Conservation (phyloP, 805 yeast genomes). For the Novakomyces olei region DNA sequence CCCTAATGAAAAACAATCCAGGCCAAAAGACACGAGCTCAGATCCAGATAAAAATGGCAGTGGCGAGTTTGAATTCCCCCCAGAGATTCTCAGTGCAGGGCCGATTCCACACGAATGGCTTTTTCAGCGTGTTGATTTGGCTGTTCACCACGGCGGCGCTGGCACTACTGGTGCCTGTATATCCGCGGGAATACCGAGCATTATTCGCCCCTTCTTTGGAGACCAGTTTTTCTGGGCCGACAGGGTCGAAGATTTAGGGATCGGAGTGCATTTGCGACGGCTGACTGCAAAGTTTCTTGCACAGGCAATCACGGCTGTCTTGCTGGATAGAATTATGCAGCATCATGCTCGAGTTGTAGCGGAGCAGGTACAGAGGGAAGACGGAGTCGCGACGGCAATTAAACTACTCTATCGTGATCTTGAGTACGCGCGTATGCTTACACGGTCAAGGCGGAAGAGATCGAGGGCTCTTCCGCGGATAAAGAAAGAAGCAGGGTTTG, state of each 20-base stretch:
- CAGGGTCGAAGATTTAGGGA: constrained; percentile 74
- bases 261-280: constrained; percentile 48
- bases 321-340: constrained; percentile 43
- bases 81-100: constrained; percentile 46
- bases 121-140: constrained; percentile 71
- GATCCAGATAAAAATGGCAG: no score
- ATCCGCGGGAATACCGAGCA: constrained; percentile 68
- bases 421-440: no score
- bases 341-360: constrained; percentile 46
- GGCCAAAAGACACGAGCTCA: no score
- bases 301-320: constrained; percentile 46
- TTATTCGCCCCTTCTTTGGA: constrained; percentile 86
- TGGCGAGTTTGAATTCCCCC: constrained; percentile 20
- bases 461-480: no score
- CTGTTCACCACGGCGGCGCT: constrained; percentile 93
- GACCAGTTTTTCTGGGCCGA: constrained; percentile 85
- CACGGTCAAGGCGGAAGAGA: no score
- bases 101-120: constrained; percentile 98
- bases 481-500: no score
- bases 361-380: constrained; percentile 39
- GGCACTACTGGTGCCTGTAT: constrained; percentile 90
- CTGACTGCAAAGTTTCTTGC: constrained; percentile 41
- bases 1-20: no score
- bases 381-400: constrained; percentile 63
- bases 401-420: constrained; percentile 35